Base-by-base conservation (phyloP, 1,284 basidiomycete species). In the Volvariella surrecta region DNA sequence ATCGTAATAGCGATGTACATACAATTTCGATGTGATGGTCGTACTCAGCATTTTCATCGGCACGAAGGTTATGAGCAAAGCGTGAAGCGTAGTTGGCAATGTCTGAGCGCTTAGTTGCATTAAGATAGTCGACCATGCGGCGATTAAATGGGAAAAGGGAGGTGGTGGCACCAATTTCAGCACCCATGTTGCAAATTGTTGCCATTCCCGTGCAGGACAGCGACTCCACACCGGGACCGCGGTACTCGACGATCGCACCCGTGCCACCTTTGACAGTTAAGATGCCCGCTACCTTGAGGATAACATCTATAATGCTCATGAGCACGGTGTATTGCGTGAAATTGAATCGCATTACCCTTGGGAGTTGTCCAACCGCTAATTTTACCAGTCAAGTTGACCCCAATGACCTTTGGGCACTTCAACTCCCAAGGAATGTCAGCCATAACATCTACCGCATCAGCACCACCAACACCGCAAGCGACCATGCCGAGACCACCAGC, bases 171-270 rank as follows among this genome's bases (percentile, higher is more conserved):
- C 96, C 95, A 58, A 99, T 98, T 71, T 99, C 95, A 59, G 96
- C 96, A 78, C 96, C 96, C 95, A 98, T 99, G 82, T 98, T 99
- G 70, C 95, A 98, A 57, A 96, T 93, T 42, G 95, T 99, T 48
- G 90, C 96, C 95, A 98, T 98, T 72, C 95, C 96, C 39, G 95
- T 99, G 79, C 89, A 92, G 40, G 94, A 97, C 52, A 99, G 80
- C 24, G 90, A 90, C 63, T 95, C 87, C 55, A 99, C 89, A 78
- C 95, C 95, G 55, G 90, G 67, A 52, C 93, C 93, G 55, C 73
- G 82, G 74, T 96, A 97, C 64, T 96, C 94, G 53, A 97, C 90
- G 58, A 97, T 96, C 48, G 92, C 91, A 55, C 93, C 93, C 56
- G 94, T 97, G 57, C 93, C 93, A 60, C 93, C 93, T 79, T 96